These are phyloP conservation scores for Anaeromyces robustus DNA, from an alignment of 192 early-diverging fungal genomes.

Conservation along the genomic window DNA sequence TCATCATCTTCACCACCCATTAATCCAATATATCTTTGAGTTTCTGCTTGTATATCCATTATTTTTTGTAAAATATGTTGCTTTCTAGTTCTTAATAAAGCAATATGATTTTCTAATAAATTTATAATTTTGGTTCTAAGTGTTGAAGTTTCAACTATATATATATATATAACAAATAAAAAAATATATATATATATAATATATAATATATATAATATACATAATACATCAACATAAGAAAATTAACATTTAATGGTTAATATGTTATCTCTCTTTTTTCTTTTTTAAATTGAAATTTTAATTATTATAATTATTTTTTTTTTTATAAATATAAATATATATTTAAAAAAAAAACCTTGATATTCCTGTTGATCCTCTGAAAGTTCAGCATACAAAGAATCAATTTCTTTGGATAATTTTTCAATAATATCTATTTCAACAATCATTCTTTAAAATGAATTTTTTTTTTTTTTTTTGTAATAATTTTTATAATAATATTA, in stretches of 20 bases:
- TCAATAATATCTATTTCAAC: neutral
- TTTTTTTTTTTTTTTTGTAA: too few relatives aligned
- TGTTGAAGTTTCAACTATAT: neutral
- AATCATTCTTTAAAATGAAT: too few relatives aligned
- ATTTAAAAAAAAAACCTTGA: neutral
- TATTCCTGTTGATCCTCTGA: neutral
- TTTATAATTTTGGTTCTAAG: neutral
- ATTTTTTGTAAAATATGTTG: neutral
- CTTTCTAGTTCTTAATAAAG: neutral
- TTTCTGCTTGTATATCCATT: neutral
- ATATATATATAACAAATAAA: neutral
- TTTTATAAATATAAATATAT: neutral
- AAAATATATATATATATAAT: neutral
- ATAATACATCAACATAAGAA: too few relatives aligned
- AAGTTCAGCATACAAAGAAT: neutral
- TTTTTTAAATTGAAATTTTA: too few relatives aligned
- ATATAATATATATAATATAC: neutral
- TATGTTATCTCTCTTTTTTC: too few relatives aligned
- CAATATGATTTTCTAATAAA: neutral
- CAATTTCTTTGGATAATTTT: neutral
- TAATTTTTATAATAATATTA: too few relatives aligned
- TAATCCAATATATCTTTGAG: neutral
- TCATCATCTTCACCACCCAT: neutral
- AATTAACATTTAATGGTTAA: too few relatives aligned
- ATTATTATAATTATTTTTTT: neutral